phyloP scores from a whole-genome alignment of 306 rosid genomes.

The Lathyrus sativus region DNA sequence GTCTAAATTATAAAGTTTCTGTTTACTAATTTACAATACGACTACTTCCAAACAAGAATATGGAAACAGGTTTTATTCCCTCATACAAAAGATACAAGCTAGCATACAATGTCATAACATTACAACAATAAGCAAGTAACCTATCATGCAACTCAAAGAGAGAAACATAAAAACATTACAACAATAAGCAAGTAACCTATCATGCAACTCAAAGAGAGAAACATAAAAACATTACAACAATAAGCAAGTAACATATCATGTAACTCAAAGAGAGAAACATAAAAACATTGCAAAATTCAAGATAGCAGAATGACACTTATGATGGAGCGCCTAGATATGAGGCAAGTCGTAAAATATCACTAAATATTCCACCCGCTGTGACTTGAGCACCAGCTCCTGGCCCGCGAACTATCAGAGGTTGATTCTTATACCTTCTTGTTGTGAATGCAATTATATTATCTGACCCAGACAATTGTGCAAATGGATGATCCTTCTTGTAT shows the following conservation, averaged over 20 bases:
- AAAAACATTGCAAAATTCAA: slow-evolving; percentile 36
- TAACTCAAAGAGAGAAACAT: slow-evolving; percentile 15
- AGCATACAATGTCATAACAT: slow-evolving; percentile 15
- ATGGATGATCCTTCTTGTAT: slow-evolving; percentile 92
- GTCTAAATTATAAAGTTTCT: background rate
- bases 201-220: slow-evolving; percentile 11
- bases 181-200: slow-evolving; percentile 26
- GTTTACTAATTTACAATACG: slow-evolving; percentile 12
- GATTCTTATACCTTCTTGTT: slow-evolving; percentile 73
- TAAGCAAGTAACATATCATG: slow-evolving; percentile 16
- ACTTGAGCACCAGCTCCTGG: slow-evolving; percentile 99
- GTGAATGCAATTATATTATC: slow-evolving; percentile 95
- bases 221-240: slow-evolving; percentile 29
- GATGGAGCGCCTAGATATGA: slow-evolving; percentile 99
- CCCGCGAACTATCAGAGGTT: slow-evolving; percentile 91
- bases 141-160: slow-evolving; percentile 22
- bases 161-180: slow-evolving; percentile 24
- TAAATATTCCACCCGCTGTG: slow-evolving; percentile 95
- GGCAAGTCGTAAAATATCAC: slow-evolving; percentile 92
- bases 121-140: slow-evolving; percentile 19
- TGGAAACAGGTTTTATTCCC: slow-evolving; percentile 12
- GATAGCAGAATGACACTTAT: slow-evolving; percentile 35
- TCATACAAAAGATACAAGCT: slow-evolving; percentile 5
- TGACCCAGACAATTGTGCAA: slow-evolving; percentile 92
- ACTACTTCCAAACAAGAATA: background rate